Evolutionary conservation across 345 rosid genomes (phyloP), one percentile per base, ranked within the genome.

Genomic region (Salix viminalis): DNA sequence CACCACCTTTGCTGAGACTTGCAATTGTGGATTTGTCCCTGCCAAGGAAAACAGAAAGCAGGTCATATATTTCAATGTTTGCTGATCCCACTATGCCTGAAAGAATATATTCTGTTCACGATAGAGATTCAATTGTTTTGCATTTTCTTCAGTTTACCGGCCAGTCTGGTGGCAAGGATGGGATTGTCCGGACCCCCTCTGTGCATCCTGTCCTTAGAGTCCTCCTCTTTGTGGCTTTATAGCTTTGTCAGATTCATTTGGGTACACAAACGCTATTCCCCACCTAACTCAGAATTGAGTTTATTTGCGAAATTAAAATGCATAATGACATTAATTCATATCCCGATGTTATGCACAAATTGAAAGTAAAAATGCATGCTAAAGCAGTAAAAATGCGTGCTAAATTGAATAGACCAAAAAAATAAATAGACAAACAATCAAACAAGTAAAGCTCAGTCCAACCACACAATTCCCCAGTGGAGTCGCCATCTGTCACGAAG

Each of bases 71-170:
- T 76, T 86, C 87, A 58, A 84, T 89, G 84, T 87, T 85, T 78
- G 75, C 76, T 7, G 99, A 96, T 85, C 88, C 99, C 73, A 89
- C 92, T 77, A 79, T 92, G 87, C 91, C 91, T 34, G 97, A 96
- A 87, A 86, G 93, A 83, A 87, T 94, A 74, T 92, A 87, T 85
- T 82, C 86, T 69, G 83, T 94, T 80, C 98, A 96, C 44, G 81
- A 86, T 50, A 94, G 97, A 72, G 98, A 96, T 85, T 91, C 97
- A 41, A 86, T 93, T 76, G 85, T 92, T 74, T 73, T 96, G 85
- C 95, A 92, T 83, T 96, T 93, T 88, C 97, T 96, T 61, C 98
- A 98, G 68, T 96, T 96, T 83, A 91, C 98, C 4, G 87, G 85
- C 80, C 95, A 94, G 79, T 82, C 82, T 46, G 85, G 75, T 42